These are phyloP conservation scores for Populus trichocarpa DNA, from an alignment of 441 rosid genomes.

Conservation along the genomic window DNA sequence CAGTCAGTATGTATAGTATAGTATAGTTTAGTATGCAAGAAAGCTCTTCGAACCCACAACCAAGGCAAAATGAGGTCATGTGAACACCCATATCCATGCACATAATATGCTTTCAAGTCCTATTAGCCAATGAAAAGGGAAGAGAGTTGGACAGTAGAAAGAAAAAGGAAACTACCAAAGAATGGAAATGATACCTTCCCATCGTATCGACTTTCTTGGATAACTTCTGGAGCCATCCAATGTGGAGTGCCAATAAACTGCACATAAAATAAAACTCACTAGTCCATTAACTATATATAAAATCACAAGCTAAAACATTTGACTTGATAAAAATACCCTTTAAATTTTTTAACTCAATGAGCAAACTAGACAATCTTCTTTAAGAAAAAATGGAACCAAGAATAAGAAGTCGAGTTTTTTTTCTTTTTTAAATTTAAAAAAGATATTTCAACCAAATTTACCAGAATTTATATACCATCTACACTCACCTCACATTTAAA, in stretches of 20 bases:
- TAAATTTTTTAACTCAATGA: not conserved
- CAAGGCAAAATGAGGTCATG: not conserved
- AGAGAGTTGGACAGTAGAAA: not conserved
- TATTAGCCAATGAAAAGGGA: not conserved
- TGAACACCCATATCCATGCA: constrained; percentile 7
- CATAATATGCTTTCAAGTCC: constrained; percentile 6
- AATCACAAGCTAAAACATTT: not conserved
- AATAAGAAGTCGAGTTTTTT: no score
- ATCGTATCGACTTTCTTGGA: constrained; percentile 98
- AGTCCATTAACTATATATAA: not conserved
- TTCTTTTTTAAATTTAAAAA: no score
- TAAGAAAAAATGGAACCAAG: not conserved
- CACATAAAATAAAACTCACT: constrained; percentile 23
- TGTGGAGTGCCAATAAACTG: constrained; percentile 99
- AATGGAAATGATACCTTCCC: constrained; percentile 72
- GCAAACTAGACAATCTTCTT: not conserved
- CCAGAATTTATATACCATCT: no score
- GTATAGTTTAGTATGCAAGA: not conserved
- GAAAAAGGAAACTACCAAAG: constrained; percentile 11
- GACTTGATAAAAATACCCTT: not conserved
- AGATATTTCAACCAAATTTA: no score
- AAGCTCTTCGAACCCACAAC: not conserved
- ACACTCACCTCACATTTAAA: no score
- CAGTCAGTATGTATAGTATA: not conserved
- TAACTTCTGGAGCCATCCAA: constrained; percentile 99